Percentiles rank a stretch among this genome's conserved stretches.
These are phyloP conservation scores for Zychaea mexicana DNA, from an alignment of 371 early-diverging fungal genomes.

Conservation along the genomic window DNA sequence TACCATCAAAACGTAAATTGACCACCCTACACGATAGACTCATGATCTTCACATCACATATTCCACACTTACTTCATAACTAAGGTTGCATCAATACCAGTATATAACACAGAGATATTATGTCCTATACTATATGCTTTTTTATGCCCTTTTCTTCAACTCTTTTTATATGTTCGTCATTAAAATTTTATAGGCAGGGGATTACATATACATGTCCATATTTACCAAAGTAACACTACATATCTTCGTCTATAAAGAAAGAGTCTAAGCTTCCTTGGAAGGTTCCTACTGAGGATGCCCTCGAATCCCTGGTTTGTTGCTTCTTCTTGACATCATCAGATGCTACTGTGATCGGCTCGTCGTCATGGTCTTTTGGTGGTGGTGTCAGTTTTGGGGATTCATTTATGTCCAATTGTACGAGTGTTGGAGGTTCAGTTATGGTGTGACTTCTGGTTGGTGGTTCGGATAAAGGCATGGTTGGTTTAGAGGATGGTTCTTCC, in stretches of 20 bases:
- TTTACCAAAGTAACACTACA: background rate
- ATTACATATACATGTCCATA: background rate
- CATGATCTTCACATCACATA: too few relatives aligned
- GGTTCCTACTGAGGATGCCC: slow-evolving; percentile 10
- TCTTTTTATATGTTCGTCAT: too few relatives aligned
- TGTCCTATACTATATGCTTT: too few relatives aligned
- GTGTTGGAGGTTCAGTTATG: background rate
- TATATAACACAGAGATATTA: too few relatives aligned
- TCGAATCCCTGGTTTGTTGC: slow-evolving; percentile 4
- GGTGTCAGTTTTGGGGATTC: background rate
- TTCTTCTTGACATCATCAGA: background rate
- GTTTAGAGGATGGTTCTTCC: background rate
- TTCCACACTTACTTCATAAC: too few relatives aligned
- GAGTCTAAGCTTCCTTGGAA: slow-evolving; percentile 36
- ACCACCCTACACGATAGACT: too few relatives aligned
- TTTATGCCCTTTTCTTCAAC: too few relatives aligned
- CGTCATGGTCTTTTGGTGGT: background rate
- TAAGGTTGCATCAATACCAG: too few relatives aligned
- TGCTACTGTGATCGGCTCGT: background rate
- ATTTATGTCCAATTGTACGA: background rate
- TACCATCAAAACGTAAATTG: too few relatives aligned
- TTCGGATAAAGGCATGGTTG: too few relatives aligned
- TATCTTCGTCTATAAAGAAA: slow-evolving; percentile 41
- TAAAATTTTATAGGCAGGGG: too few relatives aligned
- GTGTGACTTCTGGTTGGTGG: background rate